Base-by-base conservation (phyloP, 352 stramenopile species). In the Pythium sp. region DNA sequence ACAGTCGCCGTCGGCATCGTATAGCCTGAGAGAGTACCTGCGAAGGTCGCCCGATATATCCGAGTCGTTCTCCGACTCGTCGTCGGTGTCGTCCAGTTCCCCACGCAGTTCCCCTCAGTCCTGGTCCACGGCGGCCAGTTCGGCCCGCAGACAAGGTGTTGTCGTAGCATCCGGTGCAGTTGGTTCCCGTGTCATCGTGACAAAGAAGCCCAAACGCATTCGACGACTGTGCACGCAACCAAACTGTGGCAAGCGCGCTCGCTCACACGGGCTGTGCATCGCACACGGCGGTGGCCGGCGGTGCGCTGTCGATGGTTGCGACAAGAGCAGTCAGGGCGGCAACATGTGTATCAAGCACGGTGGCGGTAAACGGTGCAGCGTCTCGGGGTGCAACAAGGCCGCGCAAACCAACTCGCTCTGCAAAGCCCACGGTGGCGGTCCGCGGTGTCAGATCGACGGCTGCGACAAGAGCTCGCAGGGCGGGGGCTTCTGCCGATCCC, bases 271-370 rank as follows among this genome's bases (percentile, higher is more conserved):
- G 0, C 51, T 78, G 14, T 78, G 72, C 47, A 68, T 69, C 18
- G 65, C 67, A 1, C 72, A 78, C 49, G 72, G 69, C n/a, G 72
- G 72, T 26, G 69, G 72, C 5, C 77, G 59, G 14, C 72, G 67
- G 0, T 78, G 72, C 26, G 54, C 47, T 1, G 53, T 78, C 3
- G 80, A 91, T 12, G 84, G 82, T 3, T 96, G 88, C 65, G 76
- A 92, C 61, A 91, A 91, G 81, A 91, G 80, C 72, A 87, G 76
- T 18, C 84, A 93, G 73, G 86, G 86, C 36, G 81, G 84, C 62
- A 90, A 92, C 65, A 69, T 93, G 58, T 96, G 88, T 75, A 92
- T 93, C 58, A 85, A 86, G 57, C 88, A 96, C 62, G 88, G 88
- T 34, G 88, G 86, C 47, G 86, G 88, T 64, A 90, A 91, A 68